Percentiles rank a stretch among this genome's conserved stretches.
phyloP scores from a whole-genome alignment of 2,329 filamentous ascomycete genomes.

The Cytospora piceae region DNA sequence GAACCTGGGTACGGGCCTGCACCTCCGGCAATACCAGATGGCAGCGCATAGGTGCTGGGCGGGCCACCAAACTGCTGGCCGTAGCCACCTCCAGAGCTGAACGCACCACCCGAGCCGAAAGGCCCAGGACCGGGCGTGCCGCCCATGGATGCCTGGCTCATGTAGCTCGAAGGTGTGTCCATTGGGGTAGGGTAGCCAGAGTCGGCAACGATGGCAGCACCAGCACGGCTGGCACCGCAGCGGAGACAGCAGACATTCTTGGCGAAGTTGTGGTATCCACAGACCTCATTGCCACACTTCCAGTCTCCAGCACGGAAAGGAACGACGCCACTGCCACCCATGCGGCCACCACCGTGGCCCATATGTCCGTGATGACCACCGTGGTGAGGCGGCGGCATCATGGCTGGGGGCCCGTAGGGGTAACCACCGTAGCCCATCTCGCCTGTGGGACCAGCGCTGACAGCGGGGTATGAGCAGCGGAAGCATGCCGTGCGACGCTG shows the following conservation, averaged over 20 bases:
- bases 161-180: conserved; percentile 83
- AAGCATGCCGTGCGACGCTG: conserved; percentile 98
- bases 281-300: conserved; percentile 98
- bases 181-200: conserved; percentile 89
- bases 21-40: conserved; percentile 79
- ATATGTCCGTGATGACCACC: conserved; percentile 62
- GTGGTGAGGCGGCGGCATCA: conserved; percentile 79
- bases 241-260: conserved; percentile 98
- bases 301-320: conserved; percentile 98
- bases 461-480: conserved; percentile 98
- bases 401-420: conserved; percentile 70
- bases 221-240: conserved; percentile 92
- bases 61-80: conserved; percentile 85
- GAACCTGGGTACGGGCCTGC: conserved; percentile 75
- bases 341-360: conserved; percentile 60
- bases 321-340: conserved; percentile 83
- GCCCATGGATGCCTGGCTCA: conserved; percentile 86
- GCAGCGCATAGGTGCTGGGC: conserved; percentile 86
- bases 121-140: conserved; percentile 79
- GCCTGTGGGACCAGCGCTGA: conserved; percentile 72
- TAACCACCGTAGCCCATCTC: conserved; percentile 62
- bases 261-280: conserved; percentile 98
- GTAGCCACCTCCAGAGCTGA: conserved; percentile 66
- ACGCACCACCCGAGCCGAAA: conserved; percentile 70
- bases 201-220: conserved; percentile 91